Conservation (phyloP, 75 land plant species). For the Ceratopteris richardii region DNA sequence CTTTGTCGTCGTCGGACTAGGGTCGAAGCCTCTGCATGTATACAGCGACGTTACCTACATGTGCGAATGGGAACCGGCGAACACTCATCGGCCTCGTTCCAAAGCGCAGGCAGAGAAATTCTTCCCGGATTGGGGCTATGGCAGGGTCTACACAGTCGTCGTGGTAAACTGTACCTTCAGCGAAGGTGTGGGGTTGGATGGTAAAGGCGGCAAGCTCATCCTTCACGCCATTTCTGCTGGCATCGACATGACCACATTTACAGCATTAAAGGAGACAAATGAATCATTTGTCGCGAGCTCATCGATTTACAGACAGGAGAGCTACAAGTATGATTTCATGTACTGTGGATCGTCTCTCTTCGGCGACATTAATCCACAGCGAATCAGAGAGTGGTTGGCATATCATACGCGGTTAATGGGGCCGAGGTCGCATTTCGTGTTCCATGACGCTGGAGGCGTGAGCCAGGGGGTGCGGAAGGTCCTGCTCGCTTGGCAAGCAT, state of each 20-base stretch:
- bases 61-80: constrained; percentile 58
- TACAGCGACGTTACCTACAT: constrained; percentile 47
- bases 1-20: constrained; percentile 66
- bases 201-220: constrained; percentile 47
- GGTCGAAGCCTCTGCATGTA: constrained; percentile 76
- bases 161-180: constrained; percentile 69
- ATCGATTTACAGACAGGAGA: constrained; percentile 11
- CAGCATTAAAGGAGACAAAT: constrained; percentile 41
- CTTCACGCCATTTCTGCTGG: constrained; percentile 24
- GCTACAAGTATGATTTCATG: constrained; percentile 42
- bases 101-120: constrained; percentile 40
- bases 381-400: constrained; percentile 78
- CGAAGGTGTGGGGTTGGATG: constrained; percentile 37
- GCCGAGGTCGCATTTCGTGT: constrained; percentile 61
- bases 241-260: constrained; percentile 26
- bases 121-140: constrained; percentile 88
- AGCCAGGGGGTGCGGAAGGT: constrained; percentile 41
- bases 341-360: constrained; percentile 87
- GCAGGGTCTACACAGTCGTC: constrained; percentile 84
- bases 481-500: constrained; percentile 55
- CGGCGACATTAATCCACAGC: constrained; percentile 50
- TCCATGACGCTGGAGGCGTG: constrained; percentile 86
- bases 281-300: constrained; percentile 21
- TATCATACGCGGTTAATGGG: constrained; percentile 81
- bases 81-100: constrained; percentile 1